Evolutionary conservation across 306 rosid species (phyloP).

Genomic region (Glycine latifolia): DNA sequence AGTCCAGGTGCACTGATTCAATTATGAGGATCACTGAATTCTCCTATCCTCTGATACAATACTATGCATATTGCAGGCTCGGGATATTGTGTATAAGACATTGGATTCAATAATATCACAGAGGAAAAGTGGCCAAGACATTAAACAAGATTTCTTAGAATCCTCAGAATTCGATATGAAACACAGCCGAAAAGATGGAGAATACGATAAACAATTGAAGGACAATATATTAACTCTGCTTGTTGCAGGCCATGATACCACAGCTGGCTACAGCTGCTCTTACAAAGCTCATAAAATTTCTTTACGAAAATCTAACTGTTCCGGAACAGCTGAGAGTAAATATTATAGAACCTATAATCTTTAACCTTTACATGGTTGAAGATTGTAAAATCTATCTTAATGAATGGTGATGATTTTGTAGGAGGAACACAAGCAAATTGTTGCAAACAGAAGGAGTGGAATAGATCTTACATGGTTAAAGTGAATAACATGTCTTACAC

Average conservation of each 20-base stretch:
- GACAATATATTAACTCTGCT: conserved; percentile 78
- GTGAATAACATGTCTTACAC: too few species aligned
- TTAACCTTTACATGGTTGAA: not conserved
- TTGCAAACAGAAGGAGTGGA: too few species aligned
- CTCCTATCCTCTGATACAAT: too few species aligned
- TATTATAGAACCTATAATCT: not conserved
- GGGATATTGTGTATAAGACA: too few species aligned
- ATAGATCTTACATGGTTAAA: conserved; percentile 16
- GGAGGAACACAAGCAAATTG: too few species aligned
- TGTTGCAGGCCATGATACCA: conserved; percentile 88
- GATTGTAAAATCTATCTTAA: not conserved
- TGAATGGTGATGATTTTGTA: conserved; percentile 47
- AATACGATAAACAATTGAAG: conserved; percentile 66
- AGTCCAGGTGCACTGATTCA: too few species aligned
- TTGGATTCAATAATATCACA: too few species aligned
- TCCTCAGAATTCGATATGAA: conserved; percentile 56
- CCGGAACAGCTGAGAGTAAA: conserved; percentile 70
- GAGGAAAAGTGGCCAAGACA: conserved; percentile 41
- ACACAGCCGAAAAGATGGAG: conserved; percentile 56
- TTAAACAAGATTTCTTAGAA: conserved; percentile 73
- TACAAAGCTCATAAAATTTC: conserved; percentile 81
- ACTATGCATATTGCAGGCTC: too few species aligned
- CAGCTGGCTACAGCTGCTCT: conserved; percentile 65
- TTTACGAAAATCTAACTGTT: conserved; percentile 72
- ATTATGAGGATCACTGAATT: too few species aligned